A percentile compares a stretch with the other conserved stretches of the same genome.
Evolutionary conservation across 768 basidiomycete genomes (phyloP).

Genomic region (Dioszegia crocea): DNA sequence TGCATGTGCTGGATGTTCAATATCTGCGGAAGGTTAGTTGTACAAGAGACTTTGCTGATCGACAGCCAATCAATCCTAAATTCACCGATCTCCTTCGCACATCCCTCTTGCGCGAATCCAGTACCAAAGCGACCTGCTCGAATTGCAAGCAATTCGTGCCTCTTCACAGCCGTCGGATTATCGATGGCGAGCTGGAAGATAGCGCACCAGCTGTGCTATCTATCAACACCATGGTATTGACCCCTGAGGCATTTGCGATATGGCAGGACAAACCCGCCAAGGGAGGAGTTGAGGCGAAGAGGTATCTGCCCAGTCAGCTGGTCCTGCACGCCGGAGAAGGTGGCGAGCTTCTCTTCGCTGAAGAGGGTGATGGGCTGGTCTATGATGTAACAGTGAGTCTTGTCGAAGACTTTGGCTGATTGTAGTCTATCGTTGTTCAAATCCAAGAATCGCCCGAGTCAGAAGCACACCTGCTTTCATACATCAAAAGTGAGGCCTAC

Average conservation of each 20-base stretch:
- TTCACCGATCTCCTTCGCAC: constrained; percentile 67
- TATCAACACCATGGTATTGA: constrained; percentile 76
- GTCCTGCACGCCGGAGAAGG: constrained; percentile 9
- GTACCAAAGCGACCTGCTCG: constrained; percentile 81
- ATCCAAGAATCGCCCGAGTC: constrained; percentile 63
- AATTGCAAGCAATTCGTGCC: constrained; percentile 72
- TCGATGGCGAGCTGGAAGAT: constrained; percentile 51
- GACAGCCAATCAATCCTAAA: constrained; percentile 18
- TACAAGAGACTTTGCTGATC: background rate
- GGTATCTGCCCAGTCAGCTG: constrained; percentile 28
- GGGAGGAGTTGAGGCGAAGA: background rate
- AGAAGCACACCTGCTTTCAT: constrained; percentile 77
- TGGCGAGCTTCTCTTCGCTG: constrained; percentile 21
- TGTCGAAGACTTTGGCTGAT: background rate
- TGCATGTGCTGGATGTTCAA: constrained; percentile 76
- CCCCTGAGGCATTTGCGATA: constrained; percentile 64
- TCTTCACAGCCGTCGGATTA: constrained; percentile 69
- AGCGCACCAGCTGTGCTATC: constrained; percentile 76
- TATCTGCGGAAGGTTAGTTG: constrained; percentile 77
- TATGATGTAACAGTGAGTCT: constrained; percentile 70
- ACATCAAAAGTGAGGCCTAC: constrained; percentile 67
- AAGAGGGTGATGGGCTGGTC: constrained; percentile 48
- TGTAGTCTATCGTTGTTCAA: constrained; percentile 77
- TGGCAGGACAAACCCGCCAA: constrained; percentile 63
- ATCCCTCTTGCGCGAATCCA: constrained; percentile 74